Evolutionary conservation across 306 rosid species (phyloP).

Genomic region (Cyclanthera cordifolia): DNA sequence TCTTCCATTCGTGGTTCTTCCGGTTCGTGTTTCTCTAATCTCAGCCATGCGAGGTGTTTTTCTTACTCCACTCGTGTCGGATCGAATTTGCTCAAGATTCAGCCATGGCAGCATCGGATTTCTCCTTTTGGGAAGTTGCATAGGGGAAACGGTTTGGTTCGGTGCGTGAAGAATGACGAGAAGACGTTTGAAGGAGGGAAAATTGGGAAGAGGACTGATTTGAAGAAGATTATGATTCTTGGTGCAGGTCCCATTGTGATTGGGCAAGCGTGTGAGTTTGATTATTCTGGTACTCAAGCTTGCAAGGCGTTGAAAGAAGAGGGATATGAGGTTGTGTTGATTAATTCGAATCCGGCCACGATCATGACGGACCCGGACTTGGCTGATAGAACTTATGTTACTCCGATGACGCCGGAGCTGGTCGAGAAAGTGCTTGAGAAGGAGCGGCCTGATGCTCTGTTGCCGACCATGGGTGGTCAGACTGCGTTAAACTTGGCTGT

Average conservation of each 20-base stretch:
- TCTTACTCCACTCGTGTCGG: constrained; percentile 9
- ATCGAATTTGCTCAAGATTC: constrained; percentile 14
- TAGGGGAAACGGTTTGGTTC: constrained; percentile 13
- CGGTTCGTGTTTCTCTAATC: constrained; percentile 15
- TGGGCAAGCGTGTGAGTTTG: constrained; percentile 93
- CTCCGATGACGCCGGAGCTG: constrained; percentile 87
- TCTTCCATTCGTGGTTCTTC: constrained; percentile 7
- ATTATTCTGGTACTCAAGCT: constrained; percentile 92
- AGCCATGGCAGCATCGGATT: constrained; percentile 21
- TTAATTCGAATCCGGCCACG: constrained; percentile 93
- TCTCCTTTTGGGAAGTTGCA: neutral
- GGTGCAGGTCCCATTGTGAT: constrained; percentile 95
- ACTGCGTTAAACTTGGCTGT: constrained; percentile 83
- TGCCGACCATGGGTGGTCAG: constrained; percentile 97
- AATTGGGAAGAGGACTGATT: constrained; percentile 57
- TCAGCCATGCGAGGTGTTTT: constrained; percentile 7
- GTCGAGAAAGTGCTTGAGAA: constrained; percentile 69
- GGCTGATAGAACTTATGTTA: constrained; percentile 66
- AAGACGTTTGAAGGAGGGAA: neutral
- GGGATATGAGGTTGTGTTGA: constrained; percentile 67
- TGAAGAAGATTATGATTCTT: constrained; percentile 81
- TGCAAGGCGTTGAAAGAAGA: constrained; percentile 87
- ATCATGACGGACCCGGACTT: constrained; percentile 95
- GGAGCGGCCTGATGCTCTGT: constrained; percentile 80
- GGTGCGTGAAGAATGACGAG: constrained; percentile 28